Evolutionary conservation across 2,329 filamentous ascomycete species (phyloP), one percentile per base, ranked within the genome.

Genomic region (Aspergillus fructus): DNA sequence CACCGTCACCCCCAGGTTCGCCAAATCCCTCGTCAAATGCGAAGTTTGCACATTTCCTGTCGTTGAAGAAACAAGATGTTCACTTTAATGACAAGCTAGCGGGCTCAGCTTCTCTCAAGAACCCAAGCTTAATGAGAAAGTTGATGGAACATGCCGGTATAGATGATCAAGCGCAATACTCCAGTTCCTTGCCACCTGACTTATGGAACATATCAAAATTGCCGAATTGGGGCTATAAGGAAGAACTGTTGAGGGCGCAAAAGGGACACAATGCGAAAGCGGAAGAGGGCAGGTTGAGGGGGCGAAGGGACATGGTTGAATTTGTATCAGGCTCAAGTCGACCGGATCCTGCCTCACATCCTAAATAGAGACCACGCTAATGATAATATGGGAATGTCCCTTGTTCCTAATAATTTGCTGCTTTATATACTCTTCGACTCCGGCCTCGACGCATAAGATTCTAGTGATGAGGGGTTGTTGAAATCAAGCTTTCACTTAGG

Each of bases 1-100:
- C 77, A 21, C 72, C 73, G 15, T 80, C 76, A 13, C 79, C 76
- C 19, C 76, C 77, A n/a, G 76, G 76, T 27, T 78, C 76, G 40
- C 76, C 78, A 5, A 64, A 76, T 49, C 70, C 74, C 24, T 70
- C 66, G 5, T 64, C 79, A 2, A 84, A 82, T 17, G 79, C 79
- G 59, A 87, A 86, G 64, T 83, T 87, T 65, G 75, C 78, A 48
- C 81, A 82, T 62, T 88, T 88, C 59, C 77, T 88, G 3, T 78
- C 81, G 21, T 73, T 88, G 37, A 88, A 88, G 68, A 81, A 81
- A 64, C 81, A 85, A 67, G 83, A 83, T 2, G 74, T 84, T 21
- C 85, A 88, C 69, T 88, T 88, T 74, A 87, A 88, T 62, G 77
- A 83, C 62, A 83, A 85, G 53, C 72, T 88, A 13, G 80, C 83